Evolutionary conservation across 148 eudicot genomes (phyloP).

Genomic region (Fagopyrum homotropicum): DNA sequence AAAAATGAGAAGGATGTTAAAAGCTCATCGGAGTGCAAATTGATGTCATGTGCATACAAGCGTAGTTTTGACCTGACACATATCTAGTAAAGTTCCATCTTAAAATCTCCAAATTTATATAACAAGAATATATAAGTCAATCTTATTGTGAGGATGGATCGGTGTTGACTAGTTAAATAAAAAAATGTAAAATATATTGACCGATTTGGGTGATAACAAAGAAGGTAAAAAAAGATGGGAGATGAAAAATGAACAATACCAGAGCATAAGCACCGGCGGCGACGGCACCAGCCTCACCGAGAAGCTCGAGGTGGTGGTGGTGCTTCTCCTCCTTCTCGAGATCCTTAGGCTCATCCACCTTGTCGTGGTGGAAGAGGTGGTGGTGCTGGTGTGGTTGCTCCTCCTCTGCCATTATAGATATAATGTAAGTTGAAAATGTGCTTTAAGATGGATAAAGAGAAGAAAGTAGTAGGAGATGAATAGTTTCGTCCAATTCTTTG

Average conservation of each 20-base stretch:
- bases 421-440: neutral
- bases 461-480: neutral
- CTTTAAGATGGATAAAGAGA: neutral
- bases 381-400: constrained; percentile 18
- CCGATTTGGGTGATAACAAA: too few relatives aligned
- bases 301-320: constrained; percentile 18
- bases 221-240: too few relatives aligned
- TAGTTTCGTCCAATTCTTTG: neutral
- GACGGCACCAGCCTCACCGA: constrained; percentile 19
- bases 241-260: neutral
- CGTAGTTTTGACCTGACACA: too few relatives aligned
- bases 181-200: too few relatives aligned
- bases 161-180: too few relatives aligned
- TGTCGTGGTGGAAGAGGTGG: constrained; percentile 13
- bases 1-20: too few relatives aligned
- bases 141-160: too few relatives aligned
- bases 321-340: constrained; percentile 19
- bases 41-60: too few relatives aligned
- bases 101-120: too few relatives aligned
- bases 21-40: too few relatives aligned
- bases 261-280: constrained; percentile 21
- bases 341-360: constrained; percentile 10
- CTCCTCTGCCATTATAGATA: constrained; percentile 14
- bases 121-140: too few relatives aligned
- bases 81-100: too few relatives aligned